These are phyloP conservation scores for Aspergillus awamori DNA, from an alignment of 2,329 filamentous ascomycete genomes.

Conservation along the genomic window DNA sequence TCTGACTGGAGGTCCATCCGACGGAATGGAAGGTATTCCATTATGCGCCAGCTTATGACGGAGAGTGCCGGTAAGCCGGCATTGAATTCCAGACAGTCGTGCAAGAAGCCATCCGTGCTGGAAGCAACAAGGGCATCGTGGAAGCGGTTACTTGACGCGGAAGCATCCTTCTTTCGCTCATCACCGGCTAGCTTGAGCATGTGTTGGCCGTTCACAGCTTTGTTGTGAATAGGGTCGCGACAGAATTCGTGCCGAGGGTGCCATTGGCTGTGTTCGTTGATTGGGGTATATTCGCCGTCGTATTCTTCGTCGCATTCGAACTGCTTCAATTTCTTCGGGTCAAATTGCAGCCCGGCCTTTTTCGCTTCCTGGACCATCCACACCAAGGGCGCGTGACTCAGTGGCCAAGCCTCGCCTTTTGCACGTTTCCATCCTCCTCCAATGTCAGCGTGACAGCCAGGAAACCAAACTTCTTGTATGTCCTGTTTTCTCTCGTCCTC, in stretches of 20 bases:
- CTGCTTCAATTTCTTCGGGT: slow-evolving; percentile 66
- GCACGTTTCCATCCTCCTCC: slow-evolving; percentile 72
- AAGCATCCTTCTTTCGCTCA: slow-evolving; percentile 27
- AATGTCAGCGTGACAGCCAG: slow-evolving; percentile 76
- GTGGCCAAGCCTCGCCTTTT: slow-evolving; percentile 58
- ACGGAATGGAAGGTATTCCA: slow-evolving; percentile 81
- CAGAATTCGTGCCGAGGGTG: slow-evolving; percentile 19
- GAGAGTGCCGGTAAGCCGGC: slow-evolving; percentile 59
- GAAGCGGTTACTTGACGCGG: slow-evolving; percentile 50
- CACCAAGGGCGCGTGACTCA: slow-evolving; percentile 69
- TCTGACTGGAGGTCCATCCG: slow-evolving; percentile 76
- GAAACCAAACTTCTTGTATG: slow-evolving; percentile 74
- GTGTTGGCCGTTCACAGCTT: slow-evolving; percentile 12
- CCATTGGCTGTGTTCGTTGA: slow-evolving; percentile 28
- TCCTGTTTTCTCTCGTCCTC: slow-evolving; percentile 60
- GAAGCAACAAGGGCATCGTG: slow-evolving; percentile 62
- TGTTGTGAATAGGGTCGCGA: slow-evolving; percentile 20
- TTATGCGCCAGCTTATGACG: slow-evolving; percentile 71
- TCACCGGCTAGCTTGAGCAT: slow-evolving; percentile 12
- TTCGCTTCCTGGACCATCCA: slow-evolving; percentile 71
- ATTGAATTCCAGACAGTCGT: slow-evolving; percentile 70
- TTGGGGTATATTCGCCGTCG: slow-evolving; percentile 39
- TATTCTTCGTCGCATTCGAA: slow-evolving; percentile 63
- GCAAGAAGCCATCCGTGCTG: slow-evolving; percentile 58
- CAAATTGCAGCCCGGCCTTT: slow-evolving; percentile 70